Evolutionary conservation across 2,329 filamentous ascomycete species (phyloP), one percentile per base, ranked within the genome.

Genomic region (Massarina eburnea): DNA sequence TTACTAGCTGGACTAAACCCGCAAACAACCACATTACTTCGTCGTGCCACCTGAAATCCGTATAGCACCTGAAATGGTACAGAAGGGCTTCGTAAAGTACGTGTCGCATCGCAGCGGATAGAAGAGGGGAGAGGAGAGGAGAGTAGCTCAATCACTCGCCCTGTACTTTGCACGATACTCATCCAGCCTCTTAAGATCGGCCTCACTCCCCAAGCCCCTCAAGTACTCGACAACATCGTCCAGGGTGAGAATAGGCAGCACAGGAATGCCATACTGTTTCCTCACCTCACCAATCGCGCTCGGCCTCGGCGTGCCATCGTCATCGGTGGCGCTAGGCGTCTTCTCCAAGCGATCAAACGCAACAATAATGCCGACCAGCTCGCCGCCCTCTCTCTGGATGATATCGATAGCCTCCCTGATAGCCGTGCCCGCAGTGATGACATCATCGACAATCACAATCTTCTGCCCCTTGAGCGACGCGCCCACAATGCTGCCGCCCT

Each of bases 391-490:
- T 59, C 83, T 83, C 60, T 84, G 80, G 67, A 97, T 96, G 71
- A 96, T 94, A 43, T 84, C 84, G 49, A 97, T 91, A 12, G 92
- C 90, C 71, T 97, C 91, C 47, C 91, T 81, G 75, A 96, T 91
- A 32, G 94, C 94, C 1, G 91, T 97, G 21, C 94, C 94, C 1
- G 91, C 92, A 1, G 91, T 96, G 63, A 97, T 92, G 46, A 99
- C 92, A 73, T 97, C 94, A 76, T 99, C 94, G 32, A 99, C 86
- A 58, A 99, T 88, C 26, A 99, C 79, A 14, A 96, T 84, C 49
- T 81, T 83, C 80, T 94, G 91, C 43, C 89, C 91, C 73, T 88
- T 87, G 62, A 97, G 76, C 6, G 86, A 80, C 22, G 90, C 88
- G 9, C 94, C 94, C 12, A 97, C 91, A 62, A 97, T 95, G 68